Evolutionary conservation across 2,329 filamentous ascomycete genomes (phyloP).

Genomic region (Fusarium armeniacum): DNA sequence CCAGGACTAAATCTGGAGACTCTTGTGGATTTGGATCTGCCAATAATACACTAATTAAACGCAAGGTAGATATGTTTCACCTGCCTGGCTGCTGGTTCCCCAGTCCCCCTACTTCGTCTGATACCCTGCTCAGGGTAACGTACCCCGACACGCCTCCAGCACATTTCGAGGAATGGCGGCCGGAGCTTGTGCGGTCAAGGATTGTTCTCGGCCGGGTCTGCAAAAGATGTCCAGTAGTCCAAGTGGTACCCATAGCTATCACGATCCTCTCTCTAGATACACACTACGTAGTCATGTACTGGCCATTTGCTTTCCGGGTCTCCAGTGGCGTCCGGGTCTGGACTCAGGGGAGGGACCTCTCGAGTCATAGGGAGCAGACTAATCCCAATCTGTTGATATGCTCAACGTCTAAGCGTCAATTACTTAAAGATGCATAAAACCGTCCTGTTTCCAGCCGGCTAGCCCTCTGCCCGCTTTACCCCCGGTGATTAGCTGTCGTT

Average conservation of each 20-base stretch:
- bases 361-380: neutral
- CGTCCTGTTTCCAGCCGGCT: slow-evolving; percentile 19
- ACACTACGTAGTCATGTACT: slow-evolving; percentile 2
- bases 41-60: neutral
- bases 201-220: neutral
- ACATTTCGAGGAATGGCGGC: slow-evolving; percentile 2
- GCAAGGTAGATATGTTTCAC: slow-evolving; percentile 4
- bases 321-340: slow-evolving; percentile 5
- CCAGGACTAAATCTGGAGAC: neutral
- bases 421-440: slow-evolving; percentile 27
- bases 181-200: slow-evolving; percentile 22
- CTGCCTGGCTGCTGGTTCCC: neutral
- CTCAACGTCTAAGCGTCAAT: slow-evolving; percentile 18
- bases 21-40: neutral
- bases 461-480: slow-evolving; percentile 7
- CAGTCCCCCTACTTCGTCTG: neutral
- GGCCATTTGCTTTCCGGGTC: neutral
- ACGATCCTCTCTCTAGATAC: neutral
- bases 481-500: slow-evolving; percentile 1
- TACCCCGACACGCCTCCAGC: neutral
- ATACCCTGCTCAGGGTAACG: neutral
- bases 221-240: neutral
- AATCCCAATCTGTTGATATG: neutral
- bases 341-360: slow-evolving; percentile 10
- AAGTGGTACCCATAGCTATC: neutral